Evolutionary conservation across 768 basidiomycete genomes (phyloP), one percentile per base, ranked within the genome.

Genomic region (Podaxis pistillaris): DNA sequence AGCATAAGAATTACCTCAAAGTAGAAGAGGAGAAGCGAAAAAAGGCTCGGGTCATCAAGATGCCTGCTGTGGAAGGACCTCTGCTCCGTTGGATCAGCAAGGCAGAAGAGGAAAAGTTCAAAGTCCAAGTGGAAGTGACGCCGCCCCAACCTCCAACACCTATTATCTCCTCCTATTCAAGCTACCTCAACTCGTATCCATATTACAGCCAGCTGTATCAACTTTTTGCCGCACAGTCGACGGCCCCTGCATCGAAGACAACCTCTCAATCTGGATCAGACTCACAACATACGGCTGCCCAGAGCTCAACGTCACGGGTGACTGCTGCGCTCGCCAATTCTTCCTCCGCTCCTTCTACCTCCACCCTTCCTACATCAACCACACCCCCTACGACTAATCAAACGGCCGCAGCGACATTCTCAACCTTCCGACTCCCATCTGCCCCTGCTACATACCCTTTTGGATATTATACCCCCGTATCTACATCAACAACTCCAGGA

Each of bases 21-120:
- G 74, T 86, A 1, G 94, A 96, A 67, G 93, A 92, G 69, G 91
- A 93, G 74, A 93, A 91, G 66, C 85, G 92, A 7, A 86, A 83
- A 68, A 85, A 85, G 36, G 87, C 84, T 26, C 79, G 78, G 17
- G 86, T 87, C 26, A 83, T 88, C 30, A 85, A 89, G 49, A 62
- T 50, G 54, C 76, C 81, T n/a, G 71, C 78, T 11, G 78, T 88
- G 7, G 76, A 85, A 28, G 92, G 89, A 0, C 90, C 90, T 2
- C 72, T 90, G 28, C 61, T 94, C 37, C 81, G 90, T 53, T 92
- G 87, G 87, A 71, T 91, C 26, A 92, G 89, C 69, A 82, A 77
- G 60, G 75, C 72, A 24, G 93, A 93, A 71, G 80, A 86, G 40
- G 74, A 81, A 6, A 81, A 81, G 56, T 78, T 87, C 12, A 69